Evolutionary conservation across 2,329 filamentous ascomycete species (phyloP).

Genomic region (Phyllosticta citrichinensis): DNA sequence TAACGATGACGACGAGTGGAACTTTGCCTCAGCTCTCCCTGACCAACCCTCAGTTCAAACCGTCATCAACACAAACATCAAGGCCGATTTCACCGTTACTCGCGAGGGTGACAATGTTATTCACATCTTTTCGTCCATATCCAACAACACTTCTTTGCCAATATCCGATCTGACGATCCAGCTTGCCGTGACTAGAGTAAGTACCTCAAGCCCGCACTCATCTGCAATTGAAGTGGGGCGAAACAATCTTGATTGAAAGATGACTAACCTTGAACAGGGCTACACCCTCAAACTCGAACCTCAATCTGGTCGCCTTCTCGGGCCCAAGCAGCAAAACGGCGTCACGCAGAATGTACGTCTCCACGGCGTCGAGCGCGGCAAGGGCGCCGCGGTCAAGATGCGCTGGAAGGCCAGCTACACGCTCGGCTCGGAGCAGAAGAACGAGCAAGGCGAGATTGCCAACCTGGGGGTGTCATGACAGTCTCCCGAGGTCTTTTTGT

Average conservation of each 20-base stretch:
- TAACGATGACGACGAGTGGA: slow-evolving; percentile 94
- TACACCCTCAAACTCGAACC: slow-evolving; percentile 74
- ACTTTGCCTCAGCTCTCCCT: slow-evolving; percentile 79
- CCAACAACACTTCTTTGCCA: slow-evolving; percentile 62
- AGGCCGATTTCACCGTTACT: slow-evolving; percentile 62
- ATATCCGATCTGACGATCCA: slow-evolving; percentile 81
- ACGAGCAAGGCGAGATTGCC: slow-evolving; percentile 77
- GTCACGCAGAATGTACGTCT: slow-evolving; percentile 75
- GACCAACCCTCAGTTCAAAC: slow-evolving; percentile 52
- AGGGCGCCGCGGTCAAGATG: slow-evolving; percentile 75
- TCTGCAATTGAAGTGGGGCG: not conserved
- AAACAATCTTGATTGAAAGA: not conserved
- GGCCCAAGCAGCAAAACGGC: slow-evolving; percentile 61
- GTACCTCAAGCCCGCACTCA: not conserved
- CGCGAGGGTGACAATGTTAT: slow-evolving; percentile 50
- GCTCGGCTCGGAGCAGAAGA: slow-evolving; percentile 50
- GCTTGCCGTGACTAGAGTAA: slow-evolving; percentile 83
- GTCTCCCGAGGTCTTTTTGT: not conserved
- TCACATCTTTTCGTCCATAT: slow-evolving; percentile 67
- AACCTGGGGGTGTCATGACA: slow-evolving; percentile 53
- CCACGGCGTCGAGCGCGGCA: slow-evolving; percentile 60
- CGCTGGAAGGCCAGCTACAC: slow-evolving; percentile 82
- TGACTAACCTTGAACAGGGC: slow-evolving; percentile 42
- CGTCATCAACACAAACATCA: slow-evolving; percentile 60
- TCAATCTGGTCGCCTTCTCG: slow-evolving; percentile 69